Evolutionary conservation across 2,329 filamentous ascomycete species (phyloP).

Genomic region (Sporothrix dimorphospora): DNA sequence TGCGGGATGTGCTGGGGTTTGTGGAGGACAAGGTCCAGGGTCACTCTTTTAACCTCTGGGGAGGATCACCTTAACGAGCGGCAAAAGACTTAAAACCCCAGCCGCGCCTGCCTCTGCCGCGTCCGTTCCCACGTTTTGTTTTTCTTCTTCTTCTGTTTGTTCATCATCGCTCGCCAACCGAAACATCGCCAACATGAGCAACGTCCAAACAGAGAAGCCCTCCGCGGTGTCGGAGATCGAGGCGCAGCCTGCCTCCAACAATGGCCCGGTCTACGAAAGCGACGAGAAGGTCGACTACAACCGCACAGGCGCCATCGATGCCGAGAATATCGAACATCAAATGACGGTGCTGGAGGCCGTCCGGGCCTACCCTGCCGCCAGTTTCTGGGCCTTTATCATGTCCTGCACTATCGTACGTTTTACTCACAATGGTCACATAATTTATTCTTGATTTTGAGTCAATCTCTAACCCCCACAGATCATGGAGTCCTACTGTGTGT

Average conservation of each 20-base stretch:
- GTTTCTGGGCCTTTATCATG: constrained; percentile 47
- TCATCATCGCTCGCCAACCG: background rate
- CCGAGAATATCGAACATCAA: constrained; percentile 50
- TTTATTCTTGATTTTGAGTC: background rate
- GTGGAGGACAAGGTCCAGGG: background rate
- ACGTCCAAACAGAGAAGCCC: constrained; percentile 13
- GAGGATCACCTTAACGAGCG: constrained; percentile 7
- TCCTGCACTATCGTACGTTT: constrained; percentile 47
- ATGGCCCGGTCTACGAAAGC: constrained; percentile 26
- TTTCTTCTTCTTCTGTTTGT: background rate
- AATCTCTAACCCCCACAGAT: constrained; percentile 48
- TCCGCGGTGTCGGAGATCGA: constrained; percentile 23
- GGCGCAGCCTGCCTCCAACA: constrained; percentile 18
- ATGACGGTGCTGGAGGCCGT: constrained; percentile 44
- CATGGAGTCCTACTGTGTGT: constrained; percentile 67
- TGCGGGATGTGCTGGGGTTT: background rate
- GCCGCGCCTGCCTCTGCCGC: constrained; percentile 19
- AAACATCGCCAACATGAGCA: constrained; percentile 32
- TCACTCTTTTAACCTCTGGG: background rate
- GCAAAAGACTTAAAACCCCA: constrained; percentile 18
- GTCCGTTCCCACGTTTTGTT: background rate
- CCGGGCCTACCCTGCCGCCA: constrained; percentile 42
- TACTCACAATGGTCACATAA: background rate
- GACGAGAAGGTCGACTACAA: constrained; percentile 52
- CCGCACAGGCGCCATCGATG: constrained; percentile 56